A percentile compares a stretch with the other conserved stretches of the same genome.
Evolutionary conservation across 352 stramenopile genomes (phyloP).

Genomic region (Phytopythium delawarense): DNA sequence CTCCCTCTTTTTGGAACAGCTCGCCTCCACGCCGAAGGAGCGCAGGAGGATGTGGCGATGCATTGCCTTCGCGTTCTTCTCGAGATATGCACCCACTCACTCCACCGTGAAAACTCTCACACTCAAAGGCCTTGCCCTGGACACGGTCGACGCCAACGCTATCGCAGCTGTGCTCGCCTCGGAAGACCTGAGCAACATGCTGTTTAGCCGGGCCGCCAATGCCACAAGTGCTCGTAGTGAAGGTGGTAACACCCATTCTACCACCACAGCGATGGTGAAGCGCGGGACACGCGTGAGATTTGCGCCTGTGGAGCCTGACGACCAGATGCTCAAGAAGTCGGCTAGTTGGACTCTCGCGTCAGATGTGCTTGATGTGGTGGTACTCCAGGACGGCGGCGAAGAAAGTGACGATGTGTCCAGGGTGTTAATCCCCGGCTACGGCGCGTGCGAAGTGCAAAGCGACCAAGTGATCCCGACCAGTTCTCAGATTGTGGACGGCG

Average conservation of each 20-base stretch:
- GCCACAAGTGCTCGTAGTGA: neutral
- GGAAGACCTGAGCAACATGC: neutral
- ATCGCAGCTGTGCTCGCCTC: neutral
- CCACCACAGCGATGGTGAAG: neutral
- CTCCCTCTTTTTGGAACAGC: neutral
- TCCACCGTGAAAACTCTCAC: neutral
- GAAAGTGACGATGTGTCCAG: neutral
- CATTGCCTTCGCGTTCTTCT: slow-evolving; percentile 4
- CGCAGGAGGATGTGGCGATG: neutral
- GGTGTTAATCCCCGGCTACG: neutral
- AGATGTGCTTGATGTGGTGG: neutral
- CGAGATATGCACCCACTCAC: neutral
- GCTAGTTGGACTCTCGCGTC: neutral
- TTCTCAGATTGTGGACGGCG: too few relatives aligned
- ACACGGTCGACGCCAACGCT: neutral
- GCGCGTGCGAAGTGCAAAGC: neutral
- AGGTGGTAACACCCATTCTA: neutral
- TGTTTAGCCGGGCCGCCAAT: neutral
- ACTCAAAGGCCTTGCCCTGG: neutral
- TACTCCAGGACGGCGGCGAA: neutral
- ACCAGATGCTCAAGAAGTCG: neutral
- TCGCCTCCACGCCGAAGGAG: neutral
- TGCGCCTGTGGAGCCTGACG: neutral
- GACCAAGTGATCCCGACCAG: too few relatives aligned
- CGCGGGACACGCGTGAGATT: neutral